These are phyloP conservation scores for Amanita muscaria DNA, from an alignment of 768 basidiomycete species.

Conservation along the genomic window DNA sequence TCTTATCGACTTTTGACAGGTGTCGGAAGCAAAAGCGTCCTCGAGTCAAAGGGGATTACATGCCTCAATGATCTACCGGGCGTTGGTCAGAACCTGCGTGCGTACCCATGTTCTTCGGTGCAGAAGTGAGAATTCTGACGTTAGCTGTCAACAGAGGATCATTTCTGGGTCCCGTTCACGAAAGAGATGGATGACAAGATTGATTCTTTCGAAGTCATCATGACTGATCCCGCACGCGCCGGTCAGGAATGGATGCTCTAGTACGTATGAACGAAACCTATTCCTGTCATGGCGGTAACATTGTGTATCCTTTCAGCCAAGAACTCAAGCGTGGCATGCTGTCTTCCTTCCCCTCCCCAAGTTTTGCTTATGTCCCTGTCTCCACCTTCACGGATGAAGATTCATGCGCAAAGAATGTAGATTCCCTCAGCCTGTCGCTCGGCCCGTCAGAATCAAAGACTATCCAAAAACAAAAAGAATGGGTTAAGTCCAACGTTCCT, in stretches of 20 bases:
- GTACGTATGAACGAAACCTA: not conserved
- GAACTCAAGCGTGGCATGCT: conserved; percentile 5
- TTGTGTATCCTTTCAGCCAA: not conserved
- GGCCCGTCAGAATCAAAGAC: conserved; percentile 1
- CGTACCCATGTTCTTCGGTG: conserved; percentile 25
- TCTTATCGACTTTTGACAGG: no score
- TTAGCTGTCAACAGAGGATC: conserved; percentile 1
- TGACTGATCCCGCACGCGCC: not conserved
- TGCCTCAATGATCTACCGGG: conserved; percentile 28
- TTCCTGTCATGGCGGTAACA: not conserved
- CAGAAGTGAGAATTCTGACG: not conserved
- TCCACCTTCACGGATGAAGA: conserved; percentile 1
- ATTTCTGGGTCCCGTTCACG: conserved; percentile 4
- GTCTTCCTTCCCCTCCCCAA: not conserved
- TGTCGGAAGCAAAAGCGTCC: conserved; percentile 30
- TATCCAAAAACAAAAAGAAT: conserved; percentile 2
- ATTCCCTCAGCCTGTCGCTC: not conserved
- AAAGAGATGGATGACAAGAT: conserved; percentile 5
- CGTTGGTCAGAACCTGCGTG: conserved; percentile 41
- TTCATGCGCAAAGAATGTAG: not conserved
- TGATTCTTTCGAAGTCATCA: conserved; percentile 1
- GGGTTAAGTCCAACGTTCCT: conserved; percentile 3
- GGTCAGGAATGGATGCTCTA: conserved; percentile 7
- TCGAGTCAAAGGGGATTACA: conserved; percentile 29
- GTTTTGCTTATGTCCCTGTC: conserved; percentile 1